Base-by-base conservation (phyloP, 345 rosid genomes). In the Pistacia integerrima region DNA sequence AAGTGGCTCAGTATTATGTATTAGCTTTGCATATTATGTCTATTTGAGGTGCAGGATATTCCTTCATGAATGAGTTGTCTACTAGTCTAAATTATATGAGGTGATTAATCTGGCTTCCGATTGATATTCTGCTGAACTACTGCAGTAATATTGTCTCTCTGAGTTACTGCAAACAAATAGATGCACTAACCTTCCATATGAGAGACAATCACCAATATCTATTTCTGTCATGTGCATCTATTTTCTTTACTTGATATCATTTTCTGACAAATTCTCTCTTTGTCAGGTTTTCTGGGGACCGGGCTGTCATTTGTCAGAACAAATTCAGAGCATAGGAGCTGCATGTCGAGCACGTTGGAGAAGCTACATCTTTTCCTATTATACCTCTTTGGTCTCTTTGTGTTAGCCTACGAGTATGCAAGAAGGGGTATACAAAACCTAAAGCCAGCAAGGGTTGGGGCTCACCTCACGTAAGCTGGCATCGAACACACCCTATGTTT, bases 401-500 rank as follows among this genome's bases (percentile, higher is more conserved):
- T 87, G 76, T 67, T 91, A 75, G 81, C 75, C 13, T 84, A 90
- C 22, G 91, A 89, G 84, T 76, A 84, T 64, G 84, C 77, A 74
- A 86, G 89, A 75, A 89, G 78, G 79, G 85, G 81, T 49, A 61
- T 85, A 63, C 87, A 80, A 77, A 70, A 79, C 16, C 67, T 88
- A 44, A 94, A 88, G 80, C 90, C 95, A 6, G 85, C 82, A 67
- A 92, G 82, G 78, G 86, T 91, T 17, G 87, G 80, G 35, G 76
- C 90, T 80, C 72, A 92, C 55, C 90, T 77, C 69, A 85, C 92
- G 72, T 89, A 76, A 74, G 71, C 35, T 6, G 57, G 18, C 3
- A 11, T 35, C 28, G 72, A 16, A 80, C 65, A 69, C 80, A 63
- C 65, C 78, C 73, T 25, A 63, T 44, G 64, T 28, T 76, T 85